Base-by-base conservation (phyloP, 768 basidiomycete species). In the Chalciporus piperatus region DNA sequence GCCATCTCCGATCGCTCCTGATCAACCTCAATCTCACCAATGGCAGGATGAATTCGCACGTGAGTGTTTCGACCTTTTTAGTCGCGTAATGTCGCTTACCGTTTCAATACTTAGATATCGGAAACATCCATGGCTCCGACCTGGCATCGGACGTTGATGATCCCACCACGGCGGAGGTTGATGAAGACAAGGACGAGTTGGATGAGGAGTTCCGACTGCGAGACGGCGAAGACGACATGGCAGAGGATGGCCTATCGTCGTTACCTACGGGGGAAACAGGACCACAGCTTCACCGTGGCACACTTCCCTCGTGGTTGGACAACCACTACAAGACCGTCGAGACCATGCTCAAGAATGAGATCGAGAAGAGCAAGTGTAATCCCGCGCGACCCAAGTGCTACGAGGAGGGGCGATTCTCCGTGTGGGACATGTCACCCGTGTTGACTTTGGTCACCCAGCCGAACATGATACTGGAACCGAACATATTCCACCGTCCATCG, bases 341-440 rank as follows among this genome's bases (percentile, higher is more conserved):
- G 23, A 42, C 20, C 14, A 23, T 23, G 17, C 35, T 50, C 2
- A n/a, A 42, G 10, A 25, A 14, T 22, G 48, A 50, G 32, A 50
- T 50, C 22, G 19, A n/a, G 14, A 22, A 50, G 48, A 41, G 45
- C 13, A 42, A 14, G 14, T n/a, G 13, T 12, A 23, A 23, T 19
- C 41, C 37, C 6, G 23, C 25, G n/a, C 38, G 48, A 8, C 48
- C 48, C 13, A 32, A 23, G 19, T 50, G 48, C 30, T 50, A 50
- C 7, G 48, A 50, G 32, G 12, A 30, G 17, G 48, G 48, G 7
- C 40, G 30, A 9, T 50, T 50, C 48, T 25, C 13, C n/a, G 38
- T 40, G 16, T 41, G 39, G 20, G 25, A 23, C 39, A 3, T 22
- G 16, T 50, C 28, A 6, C 48, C 27, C 12, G 14, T 50, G 17